These are phyloP conservation scores for Syzygium grande DNA, from an alignment of 345 rosid genomes.

Conservation along the genomic window DNA sequence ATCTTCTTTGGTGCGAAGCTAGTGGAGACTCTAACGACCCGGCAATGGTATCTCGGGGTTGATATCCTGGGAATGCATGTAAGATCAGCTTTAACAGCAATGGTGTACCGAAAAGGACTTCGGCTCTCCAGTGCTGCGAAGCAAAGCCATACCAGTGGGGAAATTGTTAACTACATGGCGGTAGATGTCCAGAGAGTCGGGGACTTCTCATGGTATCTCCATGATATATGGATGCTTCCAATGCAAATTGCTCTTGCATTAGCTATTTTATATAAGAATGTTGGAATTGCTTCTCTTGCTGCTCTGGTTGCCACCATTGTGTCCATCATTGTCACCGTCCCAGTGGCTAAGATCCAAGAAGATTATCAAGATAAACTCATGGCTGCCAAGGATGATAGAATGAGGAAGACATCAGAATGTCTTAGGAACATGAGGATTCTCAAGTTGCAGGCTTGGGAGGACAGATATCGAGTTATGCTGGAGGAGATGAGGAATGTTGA, in stretches of 20 bases:
- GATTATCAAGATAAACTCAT: constrained; percentile 92
- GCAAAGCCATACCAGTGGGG: constrained; percentile 97
- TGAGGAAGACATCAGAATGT: constrained; percentile 99
- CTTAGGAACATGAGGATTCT: constrained; percentile 97
- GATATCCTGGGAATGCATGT: constrained; percentile 99
- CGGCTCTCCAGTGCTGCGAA: constrained; percentile 81
- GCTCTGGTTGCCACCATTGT: constrained; percentile 83
- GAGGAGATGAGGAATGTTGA: constrained; percentile 95
- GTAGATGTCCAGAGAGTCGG: constrained; percentile 98
- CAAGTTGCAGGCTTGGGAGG: constrained; percentile 99
- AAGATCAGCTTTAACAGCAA: constrained; percentile 93
- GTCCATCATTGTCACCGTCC: constrained; percentile 78
- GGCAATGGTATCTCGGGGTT: constrained; percentile 99
- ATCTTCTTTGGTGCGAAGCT: constrained; percentile 90
- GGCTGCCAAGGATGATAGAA: constrained; percentile 99
- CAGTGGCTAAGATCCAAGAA: constrained; percentile 87
- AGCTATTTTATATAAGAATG: constrained; percentile 87
- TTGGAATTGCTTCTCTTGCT: constrained; percentile 90
- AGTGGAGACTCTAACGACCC: constrained; percentile 82
- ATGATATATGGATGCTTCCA: constrained; percentile 99
- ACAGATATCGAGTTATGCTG: constrained; percentile 61
- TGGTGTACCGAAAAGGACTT: constrained; percentile 92
- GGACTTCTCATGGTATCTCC: constrained; percentile 97
- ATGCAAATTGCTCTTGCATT: constrained; percentile 94
- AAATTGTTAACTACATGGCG: constrained; percentile 96